phyloP scores from a whole-genome alignment of 305 asterid genomes.

The Fraxinus floribunda region DNA sequence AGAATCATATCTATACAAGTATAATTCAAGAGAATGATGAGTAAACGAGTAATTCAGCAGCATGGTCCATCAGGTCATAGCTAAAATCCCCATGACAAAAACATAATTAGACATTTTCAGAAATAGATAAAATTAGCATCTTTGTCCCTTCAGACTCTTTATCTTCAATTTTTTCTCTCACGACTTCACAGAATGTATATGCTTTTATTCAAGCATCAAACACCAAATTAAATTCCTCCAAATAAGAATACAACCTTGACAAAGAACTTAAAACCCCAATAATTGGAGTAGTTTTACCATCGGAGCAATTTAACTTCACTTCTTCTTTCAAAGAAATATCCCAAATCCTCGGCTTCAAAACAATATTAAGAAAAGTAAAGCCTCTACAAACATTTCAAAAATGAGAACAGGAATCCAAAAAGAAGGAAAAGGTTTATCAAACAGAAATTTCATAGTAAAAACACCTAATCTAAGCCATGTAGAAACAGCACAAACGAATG shows the following conservation, averaged over 20 bases:
- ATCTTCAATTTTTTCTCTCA: not conserved
- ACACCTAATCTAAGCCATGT: conserved; percentile 65
- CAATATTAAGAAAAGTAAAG: not conserved
- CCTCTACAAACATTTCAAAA: not conserved
- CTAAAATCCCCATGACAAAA: conserved; percentile 2
- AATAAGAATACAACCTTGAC: conserved; percentile 55
- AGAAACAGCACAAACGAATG: conserved; percentile 70
- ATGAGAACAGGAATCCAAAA: not conserved
- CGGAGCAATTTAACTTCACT: conserved; percentile 57
- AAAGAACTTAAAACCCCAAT: conserved; percentile 81
- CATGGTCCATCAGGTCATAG: conserved; percentile 12
- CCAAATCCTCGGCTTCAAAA: conserved; percentile 53
- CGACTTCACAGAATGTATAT: not conserved
- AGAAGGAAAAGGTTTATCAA: not conserved
- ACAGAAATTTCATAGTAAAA: not conserved
- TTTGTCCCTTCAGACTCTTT: conserved; percentile 12
- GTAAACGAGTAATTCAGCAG: conserved; percentile 13
- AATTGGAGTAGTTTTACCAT: conserved; percentile 53
- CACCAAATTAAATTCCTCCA: not conserved
- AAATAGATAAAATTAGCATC: conserved; percentile 1
- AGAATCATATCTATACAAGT: not conserved
- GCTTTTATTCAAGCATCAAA: not conserved
- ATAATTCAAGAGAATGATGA: not conserved
- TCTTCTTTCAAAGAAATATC: conserved; percentile 78
- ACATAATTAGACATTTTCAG: not conserved